Base-by-base conservation (phyloP, 2,329 filamentous ascomycete species). In the Fusarium sublunatum region DNA sequence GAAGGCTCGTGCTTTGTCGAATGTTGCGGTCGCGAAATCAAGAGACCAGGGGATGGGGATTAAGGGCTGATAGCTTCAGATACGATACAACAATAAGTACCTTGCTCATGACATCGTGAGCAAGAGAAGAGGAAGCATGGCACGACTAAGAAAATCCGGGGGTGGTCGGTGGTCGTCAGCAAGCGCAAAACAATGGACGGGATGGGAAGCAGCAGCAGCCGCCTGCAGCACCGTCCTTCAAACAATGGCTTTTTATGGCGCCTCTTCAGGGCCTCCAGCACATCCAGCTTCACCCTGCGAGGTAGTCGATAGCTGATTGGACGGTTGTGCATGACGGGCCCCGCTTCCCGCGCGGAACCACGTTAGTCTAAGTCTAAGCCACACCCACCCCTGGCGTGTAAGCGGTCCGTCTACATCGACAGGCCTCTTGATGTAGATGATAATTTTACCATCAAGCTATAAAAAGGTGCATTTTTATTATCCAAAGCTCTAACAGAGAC, bases 351-450 rank as follows among this genome's bases (percentile, higher is more conserved):
- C 39, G 34, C 57, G 43, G 63, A 57, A 56, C 48, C 56, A 62
- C 51, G 35, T 52, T 35, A 28, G 66, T 69, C 66, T 69, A 58
- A 69, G 66, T 69, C 66, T 69, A 58, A 69, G 66, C 66, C 66
- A 69, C 66, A 62, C 57, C 42, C 34, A 35, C 48, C 54, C 57
- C 57, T 60, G 57, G 25, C 25, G 8, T 32, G 36, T 53, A 35
- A 48, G 32, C 45, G 44, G 39, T 39, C 45, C 35, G 36, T 51
- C 42, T 45, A 48, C 19, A 53, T 28, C 39, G 57, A 35, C 24
- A 38, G 31, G 39, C 26, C 47, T 48, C 31, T 22, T 42, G 38
- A 28, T 53, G 61, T 32, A 39, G 39, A 60, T 60, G 42, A 40
- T 45, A 49, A 64, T 64, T 58, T 58, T 62, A 49, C 36, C 46